These are phyloP conservation scores for Plasmodium fragile DNA, from an alignment of 169 alveolate species.

Conservation along the genomic window DNA sequence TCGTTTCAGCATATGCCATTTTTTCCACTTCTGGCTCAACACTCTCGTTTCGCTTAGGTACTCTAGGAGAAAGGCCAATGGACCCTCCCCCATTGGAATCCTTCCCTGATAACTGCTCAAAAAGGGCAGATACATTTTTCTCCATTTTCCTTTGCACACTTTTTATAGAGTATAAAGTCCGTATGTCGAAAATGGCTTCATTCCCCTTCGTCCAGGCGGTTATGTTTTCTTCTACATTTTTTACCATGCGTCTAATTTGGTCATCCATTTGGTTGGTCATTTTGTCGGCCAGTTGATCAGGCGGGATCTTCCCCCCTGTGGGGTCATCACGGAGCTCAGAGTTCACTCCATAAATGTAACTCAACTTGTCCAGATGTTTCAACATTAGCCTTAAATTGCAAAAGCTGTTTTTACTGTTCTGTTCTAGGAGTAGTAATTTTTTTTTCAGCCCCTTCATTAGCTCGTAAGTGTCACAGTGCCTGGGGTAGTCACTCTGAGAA, in stretches of 20 bases:
- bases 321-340: background rate
- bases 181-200: background rate
- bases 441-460: conserved; percentile 18
- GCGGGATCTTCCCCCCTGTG: background rate
- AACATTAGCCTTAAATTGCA: background rate
- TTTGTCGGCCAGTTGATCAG: background rate
- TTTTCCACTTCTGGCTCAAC: background rate
- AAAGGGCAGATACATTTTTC: background rate
- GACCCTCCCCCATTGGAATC: background rate
- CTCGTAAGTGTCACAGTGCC: background rate
- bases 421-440: background rate
- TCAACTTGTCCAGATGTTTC: conserved; percentile 29
- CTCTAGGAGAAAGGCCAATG: background rate
- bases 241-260: conserved; percentile 1
- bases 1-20: background rate
- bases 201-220: background rate
- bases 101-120: background rate
- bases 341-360: conserved; percentile 26
- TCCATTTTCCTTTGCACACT: conserved; percentile 2
- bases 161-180: background rate
- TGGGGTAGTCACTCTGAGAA: background rate
- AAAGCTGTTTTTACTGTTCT: background rate
- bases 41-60: background rate
- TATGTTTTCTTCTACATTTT: background rate
- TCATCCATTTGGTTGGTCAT: background rate